These are phyloP conservation scores for Termitomyces sp. DNA, from an alignment of 1,284 basidiomycete genomes.

Conservation along the genomic window DNA sequence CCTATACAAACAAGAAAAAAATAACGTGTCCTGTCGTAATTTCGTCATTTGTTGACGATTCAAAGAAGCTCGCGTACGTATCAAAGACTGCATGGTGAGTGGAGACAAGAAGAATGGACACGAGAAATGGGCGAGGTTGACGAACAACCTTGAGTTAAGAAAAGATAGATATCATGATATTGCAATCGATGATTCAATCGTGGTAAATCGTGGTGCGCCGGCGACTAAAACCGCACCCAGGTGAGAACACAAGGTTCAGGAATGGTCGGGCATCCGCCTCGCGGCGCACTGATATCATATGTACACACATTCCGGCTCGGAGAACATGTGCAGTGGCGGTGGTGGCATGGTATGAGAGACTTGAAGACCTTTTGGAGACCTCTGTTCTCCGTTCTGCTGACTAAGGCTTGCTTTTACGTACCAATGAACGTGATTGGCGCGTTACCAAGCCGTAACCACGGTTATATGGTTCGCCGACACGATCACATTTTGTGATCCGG, in stretches of 20 bases:
- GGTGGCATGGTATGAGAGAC: background rate
- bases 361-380: background rate
- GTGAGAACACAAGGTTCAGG: background rate
- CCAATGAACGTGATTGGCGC: background rate
- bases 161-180: background rate
- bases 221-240: background rate
- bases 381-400: background rate
- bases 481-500: background rate
- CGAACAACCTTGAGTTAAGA: background rate
- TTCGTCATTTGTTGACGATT: slow-evolving; percentile 5
- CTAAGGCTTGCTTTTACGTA: background rate
- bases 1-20: background rate
- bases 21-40: slow-evolving; percentile 1
- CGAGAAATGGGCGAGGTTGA: background rate
- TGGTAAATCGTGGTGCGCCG: background rate
- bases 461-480: background rate
- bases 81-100: slow-evolving; percentile 5
- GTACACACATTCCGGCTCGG: background rate
- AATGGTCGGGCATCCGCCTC: background rate
- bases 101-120: background rate
- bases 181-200: background rate
- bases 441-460: background rate
- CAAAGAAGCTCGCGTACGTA: slow-evolving; percentile 3
- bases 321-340: background rate
- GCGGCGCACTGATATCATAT: background rate